Evolutionary conservation across 2,329 filamentous ascomycete species (phyloP), one percentile per base, ranked within the genome.

Genomic region (Penicillium griseofulvum): DNA sequence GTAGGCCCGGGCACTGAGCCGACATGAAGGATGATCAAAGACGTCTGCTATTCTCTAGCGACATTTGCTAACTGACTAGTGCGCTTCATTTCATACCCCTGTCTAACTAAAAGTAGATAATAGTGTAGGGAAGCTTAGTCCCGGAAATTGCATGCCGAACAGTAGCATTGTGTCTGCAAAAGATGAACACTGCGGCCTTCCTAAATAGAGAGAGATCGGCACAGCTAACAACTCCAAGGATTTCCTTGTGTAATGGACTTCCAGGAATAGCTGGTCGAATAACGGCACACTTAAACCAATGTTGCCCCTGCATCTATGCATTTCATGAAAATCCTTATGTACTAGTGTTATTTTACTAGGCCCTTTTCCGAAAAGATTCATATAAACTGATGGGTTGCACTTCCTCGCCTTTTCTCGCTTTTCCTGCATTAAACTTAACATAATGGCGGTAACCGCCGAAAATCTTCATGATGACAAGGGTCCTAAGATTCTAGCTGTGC

Each of bases 401-500:
- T 33, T n/a, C 8, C 8, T 24, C 10, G 16, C 6, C 5, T 12
- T 29, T 19, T 6, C 41, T 48, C 17, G 28, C 31, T 22, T 28
- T 43, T 41, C 16, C 26, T 16, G 28, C 28, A 26, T 50, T 17
- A 31, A 37, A 19, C 22, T 45, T 37, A n/a, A 42, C 36, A 55
- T 5, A 31, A 60, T 60, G 58, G 43, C 19, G 2, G 42, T 58
- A 2, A 60, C 52, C 1, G 24, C 31, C 2, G 60, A 45, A 45
- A 54, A 49, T 64, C 43, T 55, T 12, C 33, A 47, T 44, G 59
- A 69, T 33, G 43, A 74, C 50, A 76, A 75, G 50, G 74, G 74
- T 4, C 71, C 73, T 0, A 58, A 56, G 43, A 71, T 75, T 39
- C 49, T 76, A 8, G 64, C 59, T 1, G 63, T 68, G 8, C 61